Base-by-base conservation (phyloP, 495 filamentous ascomycete species). In the Aspergillus hancockii region DNA sequence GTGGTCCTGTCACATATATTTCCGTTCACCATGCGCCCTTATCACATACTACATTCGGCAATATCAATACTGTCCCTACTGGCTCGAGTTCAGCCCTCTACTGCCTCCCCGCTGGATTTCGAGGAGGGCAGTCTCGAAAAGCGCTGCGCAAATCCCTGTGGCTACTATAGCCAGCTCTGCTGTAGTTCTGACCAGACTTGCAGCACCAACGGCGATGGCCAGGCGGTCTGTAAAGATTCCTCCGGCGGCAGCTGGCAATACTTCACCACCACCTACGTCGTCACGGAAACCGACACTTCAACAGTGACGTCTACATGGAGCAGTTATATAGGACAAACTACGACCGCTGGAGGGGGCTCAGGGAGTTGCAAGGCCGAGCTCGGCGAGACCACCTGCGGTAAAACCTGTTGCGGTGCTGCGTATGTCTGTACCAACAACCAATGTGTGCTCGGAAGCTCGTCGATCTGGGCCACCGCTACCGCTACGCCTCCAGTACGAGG, bases 271-370 rank as follows among this genome's bases (percentile, higher is more conserved):
- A 92, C 89, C 13, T 91, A 71, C 61, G 74, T 81, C 19, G 58
- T 66, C 28, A 77, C 75, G n/a, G 81, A 91, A 75, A 91, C 88
- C 34, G 84, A 88, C 60, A 77, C 83, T 4, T 67, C 79, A 36
- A 90, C 88, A 7, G 77, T 78, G 62, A 92, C 90, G 38, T 84
- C 82, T 31, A 87, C 88, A 40, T 86, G 84, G 71, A 89, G 81
- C 69, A 88, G 81, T 22, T 70, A 76, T 32, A 43, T 79, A 1
- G 68, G 83, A 13, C 75, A 76, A 19, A 67, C 71, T 1, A 30
- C 62, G 23, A 60, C 58, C n/a, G 55, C 25, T 18, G 50, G 50
- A 23, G 51, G 57, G 12, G 58, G 34, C 31, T 56, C 51, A 8
- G 73, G 74, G 19, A 78, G 75, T 38, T 94, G 91, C 74, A 71